A percentile compares a stretch with the other conserved stretches of the same genome.
phyloP scores from a whole-genome alignment of 2,329 filamentous ascomycete species.

The Aspergillus uvarum region DNA sequence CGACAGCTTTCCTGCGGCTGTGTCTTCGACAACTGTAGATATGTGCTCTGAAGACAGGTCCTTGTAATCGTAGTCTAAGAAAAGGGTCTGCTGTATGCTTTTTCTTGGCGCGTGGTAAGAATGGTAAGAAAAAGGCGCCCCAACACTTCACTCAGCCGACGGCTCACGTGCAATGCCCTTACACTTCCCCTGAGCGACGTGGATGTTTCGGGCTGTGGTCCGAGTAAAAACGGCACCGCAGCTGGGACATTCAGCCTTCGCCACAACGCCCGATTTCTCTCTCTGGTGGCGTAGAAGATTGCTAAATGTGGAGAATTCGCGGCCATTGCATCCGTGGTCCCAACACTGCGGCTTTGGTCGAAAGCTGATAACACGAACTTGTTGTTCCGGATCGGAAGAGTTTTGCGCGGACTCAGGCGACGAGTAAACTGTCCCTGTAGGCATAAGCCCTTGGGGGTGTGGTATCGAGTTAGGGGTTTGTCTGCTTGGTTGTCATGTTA shows the following conservation, averaged over 20 bases:
- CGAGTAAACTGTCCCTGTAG: constrained; percentile 29
- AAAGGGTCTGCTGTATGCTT: neutral
- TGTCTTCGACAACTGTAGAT: neutral
- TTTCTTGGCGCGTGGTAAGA: neutral
- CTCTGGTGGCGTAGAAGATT: constrained; percentile 89
- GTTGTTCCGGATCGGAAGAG: constrained; percentile 41
- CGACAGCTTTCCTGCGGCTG: neutral
- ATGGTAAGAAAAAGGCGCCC: too few species aligned
- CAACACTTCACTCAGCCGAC: constrained; percentile 21
- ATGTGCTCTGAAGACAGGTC: neutral
- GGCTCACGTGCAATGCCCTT: constrained; percentile 55
- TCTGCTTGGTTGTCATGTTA: constrained; percentile 20
- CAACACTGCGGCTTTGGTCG: constrained; percentile 94
- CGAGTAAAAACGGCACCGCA: constrained; percentile 93
- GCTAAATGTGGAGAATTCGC: constrained; percentile 95
- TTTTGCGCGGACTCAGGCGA: constrained; percentile 26
- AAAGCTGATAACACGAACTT: constrained; percentile 70
- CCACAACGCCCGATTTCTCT: constrained; percentile 87
- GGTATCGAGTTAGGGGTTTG: constrained; percentile 29
- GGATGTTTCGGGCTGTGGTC: constrained; percentile 83
- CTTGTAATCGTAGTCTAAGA: neutral
- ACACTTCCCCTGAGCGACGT: constrained; percentile 85
- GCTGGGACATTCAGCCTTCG: constrained; percentile 84
- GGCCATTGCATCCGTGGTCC: constrained; percentile 95
- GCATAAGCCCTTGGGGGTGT: constrained; percentile 25